Conservation (phyloP, 345 rosid species). For the Kernera saxatilis region DNA sequence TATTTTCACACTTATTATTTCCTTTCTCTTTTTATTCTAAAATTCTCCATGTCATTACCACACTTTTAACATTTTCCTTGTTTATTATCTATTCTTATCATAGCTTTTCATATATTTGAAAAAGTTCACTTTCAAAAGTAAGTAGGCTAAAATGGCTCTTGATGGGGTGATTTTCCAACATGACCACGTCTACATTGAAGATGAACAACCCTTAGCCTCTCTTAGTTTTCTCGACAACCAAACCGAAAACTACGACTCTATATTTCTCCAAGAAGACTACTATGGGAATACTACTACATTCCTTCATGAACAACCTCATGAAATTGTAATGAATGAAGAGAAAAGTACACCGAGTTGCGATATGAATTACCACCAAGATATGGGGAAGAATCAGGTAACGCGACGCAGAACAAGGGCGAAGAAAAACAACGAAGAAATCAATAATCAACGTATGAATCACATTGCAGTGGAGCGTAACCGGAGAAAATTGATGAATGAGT, state of each 20-base stretch:
- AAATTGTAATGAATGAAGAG: not conserved
- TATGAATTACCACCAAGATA: not conserved
- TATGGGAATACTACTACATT: not conserved
- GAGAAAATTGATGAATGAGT: conserved; percentile 89
- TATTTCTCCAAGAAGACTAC: conserved; percentile 24
- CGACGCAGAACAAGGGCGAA: conserved; percentile 55
- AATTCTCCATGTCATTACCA: not conserved
- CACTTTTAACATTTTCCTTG: not conserved
- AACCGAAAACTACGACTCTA: conserved; percentile 20
- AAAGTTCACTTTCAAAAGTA: not conserved
- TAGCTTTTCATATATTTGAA: not conserved
- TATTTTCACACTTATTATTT: not conserved
- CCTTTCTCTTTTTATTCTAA: not conserved
- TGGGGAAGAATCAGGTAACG: conserved; percentile 35
- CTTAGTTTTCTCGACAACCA: conserved; percentile 39
- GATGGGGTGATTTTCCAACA: conserved; percentile 60
- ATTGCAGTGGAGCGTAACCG: conserved; percentile 97
- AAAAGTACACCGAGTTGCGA: not conserved
- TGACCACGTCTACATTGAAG: conserved; percentile 34
- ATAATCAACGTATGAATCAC: conserved; percentile 93
- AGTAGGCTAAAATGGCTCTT: conserved; percentile 53
- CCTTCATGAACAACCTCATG: conserved; percentile 10
- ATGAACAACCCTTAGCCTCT: conserved; percentile 15
- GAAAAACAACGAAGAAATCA: conserved; percentile 80
- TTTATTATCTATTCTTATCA: not conserved